phyloP scores from a whole-genome alignment of 2,329 filamentous ascomycete genomes.

The Alternaria solani region DNA sequence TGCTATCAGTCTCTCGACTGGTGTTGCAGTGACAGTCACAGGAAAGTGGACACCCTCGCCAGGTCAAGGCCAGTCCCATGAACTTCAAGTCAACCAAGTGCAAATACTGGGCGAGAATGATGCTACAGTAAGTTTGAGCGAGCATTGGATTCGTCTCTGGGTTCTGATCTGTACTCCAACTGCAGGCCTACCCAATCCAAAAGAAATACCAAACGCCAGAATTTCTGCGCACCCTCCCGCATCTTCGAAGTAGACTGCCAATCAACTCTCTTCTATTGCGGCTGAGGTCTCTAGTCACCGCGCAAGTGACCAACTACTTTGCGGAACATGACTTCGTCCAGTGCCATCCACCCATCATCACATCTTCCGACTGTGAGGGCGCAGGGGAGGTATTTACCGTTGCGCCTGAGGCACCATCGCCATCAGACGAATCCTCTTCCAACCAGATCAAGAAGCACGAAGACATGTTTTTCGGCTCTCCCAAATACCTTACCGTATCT shows the following conservation, averaged over 20 bases:
- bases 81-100: constrained; percentile 77
- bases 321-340: constrained; percentile 74
- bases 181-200: constrained; percentile 87
- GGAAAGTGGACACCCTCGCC: constrained; percentile 80
- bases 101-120: constrained; percentile 79
- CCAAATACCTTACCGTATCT: constrained; percentile 97
- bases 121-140: constrained; percentile 70
- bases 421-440: constrained; percentile 17
- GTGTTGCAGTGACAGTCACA: constrained; percentile 77
- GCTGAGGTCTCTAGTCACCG: constrained; percentile 81
- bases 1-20: constrained; percentile 74
- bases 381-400: constrained; percentile 92
- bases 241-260: constrained; percentile 82
- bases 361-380: constrained; percentile 96
- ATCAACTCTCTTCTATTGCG: constrained; percentile 82
- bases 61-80: constrained; percentile 75
- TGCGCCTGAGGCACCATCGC: constrained; percentile 36
- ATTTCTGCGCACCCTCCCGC: constrained; percentile 86
- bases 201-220: constrained; percentile 95
- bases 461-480: constrained; percentile 76
- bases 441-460: constrained; percentile 38
- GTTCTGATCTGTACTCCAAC: constrained; percentile 27
- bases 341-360: constrained; percentile 92
- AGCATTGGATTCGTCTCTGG: constrained; percentile 4
- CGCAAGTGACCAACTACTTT: constrained; percentile 79